Base-by-base conservation (phyloP, 176 grass and related monocot genomes). In the Lolium multiflorum region DNA sequence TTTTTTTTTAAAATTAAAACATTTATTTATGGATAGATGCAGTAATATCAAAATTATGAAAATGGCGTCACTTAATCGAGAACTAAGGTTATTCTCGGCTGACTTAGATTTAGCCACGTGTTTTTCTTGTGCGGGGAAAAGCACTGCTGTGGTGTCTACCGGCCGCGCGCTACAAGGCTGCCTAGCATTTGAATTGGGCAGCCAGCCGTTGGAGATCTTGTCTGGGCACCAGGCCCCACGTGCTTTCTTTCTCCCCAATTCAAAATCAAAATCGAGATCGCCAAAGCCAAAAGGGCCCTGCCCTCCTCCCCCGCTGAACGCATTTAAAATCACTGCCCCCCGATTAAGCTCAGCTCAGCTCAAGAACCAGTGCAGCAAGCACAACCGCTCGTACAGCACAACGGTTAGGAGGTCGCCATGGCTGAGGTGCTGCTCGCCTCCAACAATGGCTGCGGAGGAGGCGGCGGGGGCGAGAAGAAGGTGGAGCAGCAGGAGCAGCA, bases 191-290 rank as follows among this genome's bases (percentile, higher is more conserved):
- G 74, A 76, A 76, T 37, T 37, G 0, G 74, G 16, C 74, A 76
- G 49, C 73, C 73, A 76, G 49, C 74, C 74, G 74, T 76, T 76
- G 74, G 74, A 55, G 25, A 50, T 18, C 14, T 10, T 76, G 73
- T 76, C 73, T 20, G 73, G 73, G 25, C 73, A 11, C 48, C 25
- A 4, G 48, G 48, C 15, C 73, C 73, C 73, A 76, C 48, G 8
- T 31, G 24, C 73, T 28, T 18, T 25, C 12, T 21, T 35, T 35
- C 31, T 35, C 14, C 73, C 3, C 73, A 76, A 37, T 76, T 76
- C 74, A 9, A 55, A 76, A 55, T 76, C 74, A 9, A 55, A 76
- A 55, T 76, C 74, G 25, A 76, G 74, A 76, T 76, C 73, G 49
- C 73, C 21, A 21, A 46, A 5, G 1, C 41, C 38, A 75, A 76